A percentile compares a stretch with the other conserved stretches of the same genome.
Conservation (phyloP, 2,329 filamentous ascomycete genomes). For the Xylariaceae sp. region DNA sequence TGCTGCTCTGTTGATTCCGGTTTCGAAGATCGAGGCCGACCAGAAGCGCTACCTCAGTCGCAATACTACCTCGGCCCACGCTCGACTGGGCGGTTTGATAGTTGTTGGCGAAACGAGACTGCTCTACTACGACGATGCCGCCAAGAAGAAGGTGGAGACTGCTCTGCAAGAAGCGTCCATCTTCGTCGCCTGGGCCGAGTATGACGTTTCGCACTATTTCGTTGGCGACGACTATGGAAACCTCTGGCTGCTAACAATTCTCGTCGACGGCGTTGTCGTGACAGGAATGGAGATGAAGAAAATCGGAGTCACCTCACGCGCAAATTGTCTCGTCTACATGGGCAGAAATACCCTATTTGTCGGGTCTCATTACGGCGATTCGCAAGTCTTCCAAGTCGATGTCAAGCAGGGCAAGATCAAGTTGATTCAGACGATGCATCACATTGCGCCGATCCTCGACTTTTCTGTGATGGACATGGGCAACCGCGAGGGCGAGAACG, state of each 20-base stretch:
- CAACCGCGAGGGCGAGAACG: constrained; percentile 69
- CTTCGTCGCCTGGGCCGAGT: constrained; percentile 85
- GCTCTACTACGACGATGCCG: constrained; percentile 77
- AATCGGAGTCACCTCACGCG: constrained; percentile 64
- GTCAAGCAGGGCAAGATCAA: constrained; percentile 43
- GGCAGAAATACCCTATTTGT: constrained; percentile 71
- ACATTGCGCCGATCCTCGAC: constrained; percentile 87
- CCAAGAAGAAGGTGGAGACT: constrained; percentile 59
- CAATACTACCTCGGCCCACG: constrained; percentile 47
- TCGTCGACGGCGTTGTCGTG: constrained; percentile 61
- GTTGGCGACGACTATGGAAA: constrained; percentile 87
- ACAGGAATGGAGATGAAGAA: constrained; percentile 64
- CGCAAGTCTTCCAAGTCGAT: constrained; percentile 60
- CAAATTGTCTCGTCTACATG: constrained; percentile 74
- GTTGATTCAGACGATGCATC: constrained; percentile 69
- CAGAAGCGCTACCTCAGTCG: constrained; percentile 57
- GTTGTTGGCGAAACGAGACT: constrained; percentile 76
- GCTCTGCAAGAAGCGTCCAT: constrained; percentile 69
- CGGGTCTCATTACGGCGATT: constrained; percentile 89
- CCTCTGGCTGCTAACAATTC: constrained; percentile 77
- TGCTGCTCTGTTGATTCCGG: constrained; percentile 57
- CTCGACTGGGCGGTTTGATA: constrained; percentile 64
- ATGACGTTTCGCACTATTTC: constrained; percentile 78
- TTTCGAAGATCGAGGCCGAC: constrained; percentile 49
- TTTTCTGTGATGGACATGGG: constrained; percentile 97